Evolutionary conservation across 2,329 filamentous ascomycete genomes (phyloP).

Genomic region (Cordyceps javanica): DNA sequence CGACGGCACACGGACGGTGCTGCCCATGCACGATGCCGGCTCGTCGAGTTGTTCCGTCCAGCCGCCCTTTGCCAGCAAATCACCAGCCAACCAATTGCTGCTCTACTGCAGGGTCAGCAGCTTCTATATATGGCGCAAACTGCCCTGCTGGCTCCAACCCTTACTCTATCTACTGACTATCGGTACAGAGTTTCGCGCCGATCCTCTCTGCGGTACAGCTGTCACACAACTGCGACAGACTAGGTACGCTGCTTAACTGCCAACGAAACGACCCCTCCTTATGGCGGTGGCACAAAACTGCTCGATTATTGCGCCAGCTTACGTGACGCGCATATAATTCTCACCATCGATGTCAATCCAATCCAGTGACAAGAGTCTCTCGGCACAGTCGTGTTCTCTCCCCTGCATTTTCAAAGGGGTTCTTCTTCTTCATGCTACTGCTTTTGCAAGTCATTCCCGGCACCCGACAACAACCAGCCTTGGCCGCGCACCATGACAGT

Average conservation of each 20-base stretch:
- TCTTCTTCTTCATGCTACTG: too few species aligned
- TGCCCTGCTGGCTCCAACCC: not conserved
- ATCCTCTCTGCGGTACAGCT: not conserved
- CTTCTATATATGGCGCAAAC: not conserved
- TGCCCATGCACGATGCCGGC: not conserved
- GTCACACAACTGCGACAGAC: not conserved
- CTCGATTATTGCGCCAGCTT: constrained; percentile 3
- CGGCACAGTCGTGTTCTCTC: not conserved
- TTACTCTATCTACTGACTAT: not conserved
- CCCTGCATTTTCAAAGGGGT: too few species aligned
- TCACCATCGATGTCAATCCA: not conserved
- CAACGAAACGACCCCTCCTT: constrained; percentile 5
- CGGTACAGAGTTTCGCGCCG: not conserved
- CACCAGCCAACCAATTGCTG: not conserved
- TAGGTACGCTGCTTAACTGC: too few species aligned
- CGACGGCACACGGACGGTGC: not conserved
- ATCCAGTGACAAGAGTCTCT: not conserved
- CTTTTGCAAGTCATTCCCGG: too few species aligned
- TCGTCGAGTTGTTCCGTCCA: constrained; percentile 3
- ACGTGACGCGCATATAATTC: not conserved
- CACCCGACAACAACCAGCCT: too few species aligned
- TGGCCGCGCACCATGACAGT: too few species aligned
- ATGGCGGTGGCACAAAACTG: not conserved
- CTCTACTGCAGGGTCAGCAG: not conserved
- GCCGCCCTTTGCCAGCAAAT: not conserved